Evolutionary conservation across 257 asterid genomes (phyloP).

Genomic region (Marsdenia floribunda): DNA sequence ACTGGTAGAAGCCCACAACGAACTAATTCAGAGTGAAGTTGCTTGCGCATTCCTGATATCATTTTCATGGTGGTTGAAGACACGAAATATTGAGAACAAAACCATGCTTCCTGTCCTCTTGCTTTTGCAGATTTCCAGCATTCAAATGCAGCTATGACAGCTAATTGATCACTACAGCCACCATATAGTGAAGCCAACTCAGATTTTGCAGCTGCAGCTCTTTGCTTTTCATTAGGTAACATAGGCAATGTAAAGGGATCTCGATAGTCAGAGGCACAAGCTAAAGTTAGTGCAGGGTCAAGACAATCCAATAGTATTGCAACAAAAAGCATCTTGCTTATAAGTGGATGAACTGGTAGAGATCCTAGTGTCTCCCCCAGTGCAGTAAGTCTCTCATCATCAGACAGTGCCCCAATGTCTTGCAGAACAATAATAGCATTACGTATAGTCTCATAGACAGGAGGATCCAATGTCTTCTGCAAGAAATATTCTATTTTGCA

Average conservation of each 20-base stretch:
- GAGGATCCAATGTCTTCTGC: conserved; percentile 81
- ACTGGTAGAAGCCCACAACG: conserved; percentile 56
- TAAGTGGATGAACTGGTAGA: conserved; percentile 85
- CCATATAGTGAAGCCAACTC: conserved; percentile 75
- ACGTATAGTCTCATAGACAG: conserved; percentile 68
- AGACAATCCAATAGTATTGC: conserved; percentile 78
- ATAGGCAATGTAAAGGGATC: conserved; percentile 80
- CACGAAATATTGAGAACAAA: conserved; percentile 64
- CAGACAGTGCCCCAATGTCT: conserved; percentile 76
- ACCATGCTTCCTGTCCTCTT: conserved; percentile 46
- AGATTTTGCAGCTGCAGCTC: conserved; percentile 59
- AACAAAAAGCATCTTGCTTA: conserved; percentile 89
- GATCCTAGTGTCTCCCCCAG: conserved; percentile 84
- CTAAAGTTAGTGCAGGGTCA: conserved; percentile 88
- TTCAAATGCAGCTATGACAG: conserved; percentile 81
- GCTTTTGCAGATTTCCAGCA: conserved; percentile 71
- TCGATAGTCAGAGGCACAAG: conserved; percentile 71
- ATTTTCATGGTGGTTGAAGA: conserved; percentile 61
- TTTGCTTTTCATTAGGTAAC: conserved; percentile 54
- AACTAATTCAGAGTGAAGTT: conserved; percentile 50
- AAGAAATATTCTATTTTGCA: conserved; percentile 77
- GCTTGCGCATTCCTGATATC: conserved; percentile 69
- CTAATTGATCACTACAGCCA: conserved; percentile 82
- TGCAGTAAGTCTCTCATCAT: conserved; percentile 75
- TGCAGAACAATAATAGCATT: conserved; percentile 73